Evolutionary conservation across 352 stramenopile species (phyloP), one percentile per base, ranked within the genome.

Genomic region (Phytophthora chlamydospora): DNA sequence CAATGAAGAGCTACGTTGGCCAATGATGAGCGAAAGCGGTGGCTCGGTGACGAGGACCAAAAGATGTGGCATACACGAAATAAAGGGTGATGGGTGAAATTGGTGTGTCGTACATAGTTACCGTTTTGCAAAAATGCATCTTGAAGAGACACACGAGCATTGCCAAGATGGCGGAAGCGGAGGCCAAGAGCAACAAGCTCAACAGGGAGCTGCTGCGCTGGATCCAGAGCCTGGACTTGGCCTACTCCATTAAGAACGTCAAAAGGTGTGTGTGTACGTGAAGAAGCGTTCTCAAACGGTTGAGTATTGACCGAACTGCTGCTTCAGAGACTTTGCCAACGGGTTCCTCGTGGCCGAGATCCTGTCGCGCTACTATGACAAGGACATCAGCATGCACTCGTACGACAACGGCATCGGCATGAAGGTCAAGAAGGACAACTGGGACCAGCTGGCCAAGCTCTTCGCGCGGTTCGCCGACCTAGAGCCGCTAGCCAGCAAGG

Each of bases 161-260:
- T 4, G 27, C 7, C 17, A 36, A 44, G 17, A 58, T 66, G 46
- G 17, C 27, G 3, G 35, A 73, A 34, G 60, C 49, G 44, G 32
- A 67, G 14, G 32, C 41, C 12, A 54, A 65, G 47, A 72, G 56
- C 46, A 94, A 94, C 69, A 88, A 95, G 76, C 71, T 93, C 42
- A 91, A 95, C 55, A 67, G 91, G 9, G 91, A 98, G 76, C 82
- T 97, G 44, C 75, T 98, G 66, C 83, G 90, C 36, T 98, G 91
- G 91, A 90, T 97, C 55, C 91, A 98, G 80, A 96, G 87, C 62
- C 69, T 97, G n/a, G 91, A 98, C 55, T 65, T 97, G 51, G 89
- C 91, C 21, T 97, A 97, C 62, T 96, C 87, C 10, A 92, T 98
- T 62, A 98, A 98, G 71, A 97, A 98, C 68, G 88, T 97, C 58